These are phyloP conservation scores for Pyrus communis DNA, from an alignment of 306 rosid genomes.

Conservation along the genomic window DNA sequence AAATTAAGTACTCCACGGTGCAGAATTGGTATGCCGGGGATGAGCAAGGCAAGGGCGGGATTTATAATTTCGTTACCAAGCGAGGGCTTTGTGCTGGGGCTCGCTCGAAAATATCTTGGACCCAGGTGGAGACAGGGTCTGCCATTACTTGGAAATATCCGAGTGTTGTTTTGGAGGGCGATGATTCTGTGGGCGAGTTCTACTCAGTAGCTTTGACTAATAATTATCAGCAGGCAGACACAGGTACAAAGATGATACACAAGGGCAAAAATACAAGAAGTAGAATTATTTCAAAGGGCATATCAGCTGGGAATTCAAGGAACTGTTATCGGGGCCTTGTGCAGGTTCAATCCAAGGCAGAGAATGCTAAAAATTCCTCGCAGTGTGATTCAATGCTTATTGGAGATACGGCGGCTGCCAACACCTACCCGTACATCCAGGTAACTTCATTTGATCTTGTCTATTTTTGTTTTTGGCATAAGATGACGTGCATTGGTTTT, in stretches of 20 bases:
- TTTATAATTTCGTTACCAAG: slow-evolving; percentile 80
- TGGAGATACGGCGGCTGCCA: slow-evolving; percentile 86
- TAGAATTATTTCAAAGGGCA: slow-evolving; percentile 90
- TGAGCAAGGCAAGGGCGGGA: slow-evolving; percentile 74
- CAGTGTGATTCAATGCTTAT: slow-evolving; percentile 97
- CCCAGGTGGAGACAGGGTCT: slow-evolving; percentile 90
- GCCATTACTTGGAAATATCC: slow-evolving; percentile 97
- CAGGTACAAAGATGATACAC: slow-evolving; percentile 95
- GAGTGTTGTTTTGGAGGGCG: slow-evolving; percentile 89
- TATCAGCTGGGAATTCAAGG: slow-evolving; percentile 77
- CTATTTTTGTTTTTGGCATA: background rate
- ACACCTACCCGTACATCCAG: slow-evolving; percentile 90
- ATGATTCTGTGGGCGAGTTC: slow-evolving; percentile 81
- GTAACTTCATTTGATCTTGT: slow-evolving; percentile 22
- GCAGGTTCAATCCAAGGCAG: slow-evolving; percentile 78
- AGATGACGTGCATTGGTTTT: background rate
- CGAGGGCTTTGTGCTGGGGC: slow-evolving; percentile 81
- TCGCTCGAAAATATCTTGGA: slow-evolving; percentile 80
- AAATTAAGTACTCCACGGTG: slow-evolving; percentile 91
- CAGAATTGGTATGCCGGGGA: slow-evolving; percentile 97
- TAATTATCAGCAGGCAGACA: slow-evolving; percentile 87
- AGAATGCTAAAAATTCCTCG: slow-evolving; percentile 78
- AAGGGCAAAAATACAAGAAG: slow-evolving; percentile 86
- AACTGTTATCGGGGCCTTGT: slow-evolving; percentile 92
- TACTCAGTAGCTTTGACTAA: slow-evolving; percentile 89